Evolutionary conservation across 2,329 filamentous ascomycete genomes (phyloP), one percentile per base, ranked within the genome.

Genomic region (Cyphellophora attinorum): DNA sequence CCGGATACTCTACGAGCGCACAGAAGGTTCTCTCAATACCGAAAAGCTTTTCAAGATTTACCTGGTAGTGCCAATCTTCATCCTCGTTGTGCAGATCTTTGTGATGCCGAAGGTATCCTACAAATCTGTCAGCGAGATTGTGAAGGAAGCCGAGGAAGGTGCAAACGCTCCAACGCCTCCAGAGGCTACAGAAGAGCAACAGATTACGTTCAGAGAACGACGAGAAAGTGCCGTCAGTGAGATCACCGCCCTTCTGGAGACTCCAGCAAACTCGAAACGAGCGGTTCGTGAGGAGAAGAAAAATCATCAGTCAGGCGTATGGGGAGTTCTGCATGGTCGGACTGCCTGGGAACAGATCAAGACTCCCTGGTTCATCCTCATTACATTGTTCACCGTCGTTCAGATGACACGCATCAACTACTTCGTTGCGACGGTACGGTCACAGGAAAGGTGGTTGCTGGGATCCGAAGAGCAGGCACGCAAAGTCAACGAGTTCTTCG

Each of bases 331-430:
- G 59, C 88, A 94, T 53, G 76, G 77, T 33, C 67, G 69, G 45
- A 74, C 80, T 0, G 81, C 83, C 0, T 51, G 68, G 14, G 62
- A 84, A 49, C 88, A 95, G 58, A 81, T 94, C 46, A 57, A 62
- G 5, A 84, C 80, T 2, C 80, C 80, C 0, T 94, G 85, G 85
- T 94, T 91, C 56, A 65, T 85, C 12, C 68, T 93, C 23, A 83
- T 93, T 49, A 82, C 83, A 4, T 59, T 85, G 13, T 89, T 93
- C 55, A 93, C 85, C 17, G 68, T 81, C 19, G 60, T 83, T 25
- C 79, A 82, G 55, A 83, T 82, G 77, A 79, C 78, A 2, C 72
- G 81, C 18, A 93, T 93, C 69, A 93, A 93, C 61, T 93, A 86
- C 64, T 93, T 93, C 54, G 84, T 94, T 34, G 85, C 86, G 3